These are phyloP conservation scores for Globisporangium paroecandrum DNA, from an alignment of 352 stramenopile species.

Conservation along the genomic window DNA sequence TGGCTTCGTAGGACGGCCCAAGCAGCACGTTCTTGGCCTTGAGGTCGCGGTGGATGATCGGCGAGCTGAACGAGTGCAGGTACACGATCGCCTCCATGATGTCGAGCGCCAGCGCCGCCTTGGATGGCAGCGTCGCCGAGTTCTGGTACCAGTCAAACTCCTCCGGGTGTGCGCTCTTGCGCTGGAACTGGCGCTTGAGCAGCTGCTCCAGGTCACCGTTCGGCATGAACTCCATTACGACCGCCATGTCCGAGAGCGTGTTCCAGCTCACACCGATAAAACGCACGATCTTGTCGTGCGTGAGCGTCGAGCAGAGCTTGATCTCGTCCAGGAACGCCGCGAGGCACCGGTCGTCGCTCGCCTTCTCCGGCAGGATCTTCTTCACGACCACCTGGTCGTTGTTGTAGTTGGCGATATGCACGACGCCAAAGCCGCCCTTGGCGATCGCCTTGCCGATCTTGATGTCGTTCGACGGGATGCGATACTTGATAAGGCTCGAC, in stretches of 20 bases:
- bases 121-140: constrained; percentile 39
- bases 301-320: constrained; percentile 75
- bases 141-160: constrained; percentile 74
- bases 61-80: constrained; percentile 77
- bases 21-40: constrained; percentile 81
- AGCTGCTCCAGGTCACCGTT: constrained; percentile 72
- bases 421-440: constrained; percentile 71
- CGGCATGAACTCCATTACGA: constrained; percentile 80
- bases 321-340: constrained; percentile 80
- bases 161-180: constrained; percentile 36
- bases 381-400: constrained; percentile 67
- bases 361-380: constrained; percentile 82
- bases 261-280: constrained; percentile 86
- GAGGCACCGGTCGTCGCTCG: constrained; percentile 65
- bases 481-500: constrained; percentile 68
- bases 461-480: constrained; percentile 63
- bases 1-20: constrained; percentile 58
- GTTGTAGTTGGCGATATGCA: constrained; percentile 68
- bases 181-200: constrained; percentile 50
- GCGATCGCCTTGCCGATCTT: constrained; percentile 59
- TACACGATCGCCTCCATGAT: constrained; percentile 79
- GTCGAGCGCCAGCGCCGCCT: constrained; percentile 64
- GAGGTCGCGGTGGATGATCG: constrained; percentile 78
- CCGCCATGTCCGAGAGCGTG: constrained; percentile 79
- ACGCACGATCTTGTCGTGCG: constrained; percentile 73